These are phyloP conservation scores for Phaeosphaeria sp. DNA, from an alignment of 2,329 filamentous ascomycete species.

Conservation along the genomic window DNA sequence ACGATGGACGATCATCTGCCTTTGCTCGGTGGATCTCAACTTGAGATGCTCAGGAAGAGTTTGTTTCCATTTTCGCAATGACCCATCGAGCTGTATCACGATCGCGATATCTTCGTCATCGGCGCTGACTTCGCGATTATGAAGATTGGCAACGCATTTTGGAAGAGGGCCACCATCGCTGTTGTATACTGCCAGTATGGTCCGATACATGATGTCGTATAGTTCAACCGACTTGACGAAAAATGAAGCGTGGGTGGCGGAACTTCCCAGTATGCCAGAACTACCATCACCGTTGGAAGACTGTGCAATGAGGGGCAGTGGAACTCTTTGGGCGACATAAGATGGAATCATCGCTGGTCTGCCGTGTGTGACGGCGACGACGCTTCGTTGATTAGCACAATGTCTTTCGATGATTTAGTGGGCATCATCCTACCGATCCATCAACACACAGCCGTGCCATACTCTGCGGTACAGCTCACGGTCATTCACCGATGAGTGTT, in stretches of 20 bases:
- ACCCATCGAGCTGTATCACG: not conserved
- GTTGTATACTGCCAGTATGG: not conserved
- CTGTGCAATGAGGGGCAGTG: not conserved
- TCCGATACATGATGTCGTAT: conserved; percentile 1
- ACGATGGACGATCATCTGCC: not conserved
- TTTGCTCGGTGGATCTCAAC: not conserved
- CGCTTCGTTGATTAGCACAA: not conserved
- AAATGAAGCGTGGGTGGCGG: not conserved
- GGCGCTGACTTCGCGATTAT: not conserved
- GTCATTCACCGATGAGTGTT: conserved; percentile 10
- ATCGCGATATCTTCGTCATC: not conserved
- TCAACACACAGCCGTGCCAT: conserved; percentile 17
- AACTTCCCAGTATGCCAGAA: not conserved
- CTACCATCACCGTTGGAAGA: not conserved
- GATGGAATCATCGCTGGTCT: conserved; percentile 14
- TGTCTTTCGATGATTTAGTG: not conserved
- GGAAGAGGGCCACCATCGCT: not conserved
- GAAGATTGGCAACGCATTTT: not conserved
- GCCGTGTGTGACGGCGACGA: conserved; percentile 20
- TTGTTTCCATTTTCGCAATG: not conserved
- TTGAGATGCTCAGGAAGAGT: not conserved
- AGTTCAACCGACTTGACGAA: not conserved
- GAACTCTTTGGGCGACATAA: not conserved
- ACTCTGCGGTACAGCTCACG: conserved; percentile 17
- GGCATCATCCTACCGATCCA: conserved; percentile 12